A percentile compares a stretch with the other conserved stretches of the same genome.
Conservation (phyloP, 345 rosid genomes). For the Eucalyptus marginata region DNA sequence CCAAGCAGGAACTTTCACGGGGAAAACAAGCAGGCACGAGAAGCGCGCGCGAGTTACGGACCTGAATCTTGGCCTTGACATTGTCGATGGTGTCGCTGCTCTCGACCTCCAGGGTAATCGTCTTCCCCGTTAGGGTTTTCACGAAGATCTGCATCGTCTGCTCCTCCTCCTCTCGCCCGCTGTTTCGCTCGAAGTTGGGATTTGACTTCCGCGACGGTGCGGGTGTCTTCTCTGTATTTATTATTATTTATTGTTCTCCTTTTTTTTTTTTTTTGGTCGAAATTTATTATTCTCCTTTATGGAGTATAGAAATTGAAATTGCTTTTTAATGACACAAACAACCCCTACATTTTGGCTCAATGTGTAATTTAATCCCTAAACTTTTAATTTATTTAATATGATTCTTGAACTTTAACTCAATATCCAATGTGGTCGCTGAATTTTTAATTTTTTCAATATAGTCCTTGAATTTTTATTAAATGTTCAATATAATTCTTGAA, state of each 20-base stretch:
- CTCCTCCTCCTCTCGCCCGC: background rate
- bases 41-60: background rate
- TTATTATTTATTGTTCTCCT: background rate
- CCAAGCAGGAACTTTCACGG: background rate
- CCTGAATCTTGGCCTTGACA: slow-evolving; percentile 14
- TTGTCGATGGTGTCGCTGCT: slow-evolving; percentile 12
- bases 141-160: slow-evolving; percentile 12
- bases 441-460: background rate
- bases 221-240: background rate
- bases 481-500: rapidly evolving
- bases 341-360: rapidly evolving
- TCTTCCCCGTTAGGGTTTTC: slow-evolving; percentile 14
- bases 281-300: background rate
- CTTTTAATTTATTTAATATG: rapidly evolving
- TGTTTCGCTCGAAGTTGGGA: background rate
- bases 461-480: too few relatives aligned
- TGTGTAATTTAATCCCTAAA: rapidly evolving
- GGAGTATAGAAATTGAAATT: too few relatives aligned
- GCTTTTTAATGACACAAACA: background rate
- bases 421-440: rapidly evolving
- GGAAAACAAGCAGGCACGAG: background rate
- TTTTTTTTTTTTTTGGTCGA: too few relatives aligned
- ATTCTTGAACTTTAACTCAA: rapidly evolving
- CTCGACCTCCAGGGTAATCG: slow-evolving; percentile 12
- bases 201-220: background rate